A percentile compares a stretch with the other conserved stretches of the same genome.
Evolutionary conservation across 495 filamentous ascomycete genomes (phyloP).

Genomic region (Penicillium desertorum): DNA sequence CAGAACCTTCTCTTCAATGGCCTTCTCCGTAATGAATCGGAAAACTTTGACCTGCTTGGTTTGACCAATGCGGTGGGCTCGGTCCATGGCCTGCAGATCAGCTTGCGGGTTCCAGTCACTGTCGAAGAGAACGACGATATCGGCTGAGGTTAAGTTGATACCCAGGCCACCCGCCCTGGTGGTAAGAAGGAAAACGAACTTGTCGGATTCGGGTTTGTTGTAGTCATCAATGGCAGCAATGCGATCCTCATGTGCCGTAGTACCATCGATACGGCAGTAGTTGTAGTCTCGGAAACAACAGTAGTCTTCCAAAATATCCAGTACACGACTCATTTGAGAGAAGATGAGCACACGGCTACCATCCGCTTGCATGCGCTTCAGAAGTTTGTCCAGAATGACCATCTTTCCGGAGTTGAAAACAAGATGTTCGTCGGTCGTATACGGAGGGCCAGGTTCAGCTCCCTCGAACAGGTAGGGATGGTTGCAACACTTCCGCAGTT

Average conservation of each 20-base stretch:
- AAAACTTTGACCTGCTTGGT: constrained; percentile 98
- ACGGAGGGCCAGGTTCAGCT: constrained; percentile 94
- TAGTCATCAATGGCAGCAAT: constrained; percentile 98
- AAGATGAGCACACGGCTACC: constrained; percentile 96
- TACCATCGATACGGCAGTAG: constrained; percentile 97
- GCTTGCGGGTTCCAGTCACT: constrained; percentile 99
- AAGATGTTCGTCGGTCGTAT: constrained; percentile 96
- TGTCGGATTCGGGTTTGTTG: constrained; percentile 92
- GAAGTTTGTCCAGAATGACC: constrained; percentile 92
- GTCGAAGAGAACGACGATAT: constrained; percentile 97
- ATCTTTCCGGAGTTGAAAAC: constrained; percentile 95
- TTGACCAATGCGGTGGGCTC: constrained; percentile 96
- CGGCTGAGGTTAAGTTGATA: constrained; percentile 94
- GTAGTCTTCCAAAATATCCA: constrained; percentile 98
- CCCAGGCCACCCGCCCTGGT: constrained; percentile 96
- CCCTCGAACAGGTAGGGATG: constrained; percentile 99
- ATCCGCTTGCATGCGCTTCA: constrained; percentile 77
- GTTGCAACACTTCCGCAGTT: constrained; percentile 98
- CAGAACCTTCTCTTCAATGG: constrained; percentile 97
- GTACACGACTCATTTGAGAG: constrained; percentile 96
- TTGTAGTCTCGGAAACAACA: constrained; percentile 92
- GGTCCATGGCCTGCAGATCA: constrained; percentile 98
- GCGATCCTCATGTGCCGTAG: constrained; percentile 95
- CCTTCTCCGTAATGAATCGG: constrained; percentile 94
- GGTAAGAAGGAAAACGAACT: constrained; percentile 97